Base-by-base conservation (phyloP, 345 rosid species). In the Conringia planisiliqua region DNA sequence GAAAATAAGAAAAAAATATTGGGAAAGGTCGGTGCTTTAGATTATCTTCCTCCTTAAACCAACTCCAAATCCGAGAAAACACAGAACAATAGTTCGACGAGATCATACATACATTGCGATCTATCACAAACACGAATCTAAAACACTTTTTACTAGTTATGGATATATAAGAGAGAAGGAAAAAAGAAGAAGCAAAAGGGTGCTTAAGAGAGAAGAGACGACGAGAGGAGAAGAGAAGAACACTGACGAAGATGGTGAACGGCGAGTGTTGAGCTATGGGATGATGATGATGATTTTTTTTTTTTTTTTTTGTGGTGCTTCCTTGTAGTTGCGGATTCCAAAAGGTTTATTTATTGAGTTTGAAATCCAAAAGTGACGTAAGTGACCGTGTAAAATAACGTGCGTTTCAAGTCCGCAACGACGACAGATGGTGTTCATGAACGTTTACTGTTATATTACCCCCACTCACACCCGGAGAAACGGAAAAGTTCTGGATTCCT, bases 381-480 rank as follows among this genome's bases (percentile, higher is more conserved):
- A 59, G 73, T 5, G 7, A 57, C 44, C 61, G 73, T 67, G 55
- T 38, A 24, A 59, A 20, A 60, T 68, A 75, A 75, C 72, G 74
- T 75, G 63, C 79, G 70, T 68, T 75, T 75, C 64, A 68, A 75
- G 74, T 75, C 79, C 74, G 79, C 79, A 52, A 51, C 69, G 74
- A 75, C 50, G 78, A 75, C 78, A 75, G 73, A 62, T 75, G 71
- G 57, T 36, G 18, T 17, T 43, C 80, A 69, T 76, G 70, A 35
- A 43, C 70, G 8, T 51, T 20, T 69, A 42, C 74, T 68, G 63
- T 60, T 66, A 65, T 38, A 66, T 66, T 40, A 6, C 2, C 27
- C n/a, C 10, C 10, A 55, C 30, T 8, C 22, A n/a, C 46, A 12
- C 9, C 10, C 1, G 2, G 35, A 60, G 47, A 9, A 42, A 75